Evolutionary conservation across 306 rosid genomes (phyloP).

Genomic region (Acacia acuminata): DNA sequence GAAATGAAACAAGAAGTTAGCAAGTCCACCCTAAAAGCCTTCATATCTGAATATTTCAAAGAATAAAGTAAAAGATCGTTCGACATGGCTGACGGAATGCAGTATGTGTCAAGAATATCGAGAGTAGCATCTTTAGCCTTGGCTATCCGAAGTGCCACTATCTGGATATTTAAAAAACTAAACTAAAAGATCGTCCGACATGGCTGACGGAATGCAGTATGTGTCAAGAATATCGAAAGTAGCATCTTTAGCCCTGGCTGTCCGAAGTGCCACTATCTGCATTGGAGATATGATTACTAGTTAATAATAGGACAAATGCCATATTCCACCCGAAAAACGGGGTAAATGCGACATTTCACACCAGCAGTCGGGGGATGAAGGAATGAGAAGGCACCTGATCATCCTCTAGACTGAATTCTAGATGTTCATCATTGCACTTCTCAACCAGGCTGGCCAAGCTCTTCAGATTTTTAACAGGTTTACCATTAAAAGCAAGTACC

Average conservation of each 20-base stretch:
- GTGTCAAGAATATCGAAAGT: conserved; percentile 85
- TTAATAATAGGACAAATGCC: conserved; percentile 6
- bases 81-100: too few species aligned
- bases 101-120: too few species aligned
- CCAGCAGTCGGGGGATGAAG: conserved; percentile 9
- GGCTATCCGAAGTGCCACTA: too few species aligned
- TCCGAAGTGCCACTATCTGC: conserved; percentile 85
- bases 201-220: conserved; percentile 88
- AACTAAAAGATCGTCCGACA: conserved; percentile 67
- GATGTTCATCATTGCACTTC: conserved; percentile 71
- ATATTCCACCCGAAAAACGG: not conserved
- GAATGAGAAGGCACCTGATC: conserved; percentile 68
- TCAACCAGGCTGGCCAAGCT: conserved; percentile 90
- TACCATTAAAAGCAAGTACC: conserved; percentile 87
- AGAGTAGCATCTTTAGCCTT: too few species aligned
- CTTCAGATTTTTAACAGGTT: conserved; percentile 88
- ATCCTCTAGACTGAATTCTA: conserved; percentile 81
- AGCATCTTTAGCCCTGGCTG: conserved; percentile 75
- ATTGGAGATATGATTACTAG: not conserved
- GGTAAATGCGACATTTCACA: conserved; percentile 5
- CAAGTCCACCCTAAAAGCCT: conserved; percentile 36
- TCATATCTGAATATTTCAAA: conserved; percentile 1
- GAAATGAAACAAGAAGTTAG: not conserved
- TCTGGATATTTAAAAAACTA: too few species aligned
- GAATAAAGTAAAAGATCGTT: too few species aligned